Evolutionary conservation across 306 rosid genomes (phyloP).

Genomic region (Prunus davidiana): DNA sequence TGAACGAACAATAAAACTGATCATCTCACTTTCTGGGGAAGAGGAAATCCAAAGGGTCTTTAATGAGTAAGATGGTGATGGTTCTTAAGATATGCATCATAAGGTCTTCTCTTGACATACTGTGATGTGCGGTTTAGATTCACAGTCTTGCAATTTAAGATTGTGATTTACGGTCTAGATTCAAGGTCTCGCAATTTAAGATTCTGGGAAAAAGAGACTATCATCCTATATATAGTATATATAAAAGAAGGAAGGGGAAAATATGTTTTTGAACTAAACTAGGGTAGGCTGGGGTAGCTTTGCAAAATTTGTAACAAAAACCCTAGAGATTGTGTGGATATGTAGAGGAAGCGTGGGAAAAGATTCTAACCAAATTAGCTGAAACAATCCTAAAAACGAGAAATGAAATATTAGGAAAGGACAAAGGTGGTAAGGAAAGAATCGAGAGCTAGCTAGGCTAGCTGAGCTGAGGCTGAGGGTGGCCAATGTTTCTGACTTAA

Average conservation of each 20-base stretch:
- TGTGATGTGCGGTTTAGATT: no score
- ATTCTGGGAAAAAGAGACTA: no score
- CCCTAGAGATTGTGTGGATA: constrained; percentile 20
- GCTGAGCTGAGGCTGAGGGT: constrained; percentile 11
- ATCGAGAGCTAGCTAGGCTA: not conserved
- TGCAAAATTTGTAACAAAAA: constrained; percentile 25
- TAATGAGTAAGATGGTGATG: constrained; percentile 50
- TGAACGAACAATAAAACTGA: not conserved
- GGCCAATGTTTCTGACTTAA: constrained; percentile 66
- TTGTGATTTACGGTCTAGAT: no score
- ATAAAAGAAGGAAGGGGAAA: not conserved
- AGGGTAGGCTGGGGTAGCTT: constrained; percentile 9
- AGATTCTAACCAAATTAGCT: constrained; percentile 60
- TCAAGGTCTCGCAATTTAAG: rapidly evolving
- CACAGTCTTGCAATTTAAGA: no score
- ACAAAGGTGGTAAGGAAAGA: constrained; percentile 60
- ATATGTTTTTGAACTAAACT: constrained; percentile 29
- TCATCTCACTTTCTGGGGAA: constrained; percentile 50
- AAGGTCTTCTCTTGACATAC: no score
- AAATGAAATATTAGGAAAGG: constrained; percentile 44
- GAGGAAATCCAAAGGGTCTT: constrained; percentile 41
- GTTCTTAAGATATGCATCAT: constrained; percentile 26
- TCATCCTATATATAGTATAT: no score
- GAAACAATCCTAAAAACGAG: constrained; percentile 35
- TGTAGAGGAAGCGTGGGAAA: constrained; percentile 23